These are phyloP conservation scores for Malassezia sympodialis DNA, from an alignment of 1,284 basidiomycete genomes.

Conservation along the genomic window DNA sequence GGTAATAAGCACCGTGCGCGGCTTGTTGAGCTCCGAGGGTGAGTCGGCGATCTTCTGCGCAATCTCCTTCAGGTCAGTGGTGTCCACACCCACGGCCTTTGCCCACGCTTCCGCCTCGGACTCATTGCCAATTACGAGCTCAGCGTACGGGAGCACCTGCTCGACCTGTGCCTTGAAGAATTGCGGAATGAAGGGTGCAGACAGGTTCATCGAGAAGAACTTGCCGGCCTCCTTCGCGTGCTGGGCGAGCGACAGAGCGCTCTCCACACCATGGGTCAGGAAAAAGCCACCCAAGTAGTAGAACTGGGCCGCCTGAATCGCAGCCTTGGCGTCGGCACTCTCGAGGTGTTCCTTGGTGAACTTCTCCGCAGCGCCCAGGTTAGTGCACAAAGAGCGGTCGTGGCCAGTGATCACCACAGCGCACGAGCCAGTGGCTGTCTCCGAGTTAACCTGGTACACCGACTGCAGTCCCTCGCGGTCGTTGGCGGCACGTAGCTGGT, in stretches of 20 bases:
- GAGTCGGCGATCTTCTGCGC: slow-evolving; percentile 43
- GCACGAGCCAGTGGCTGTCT: slow-evolving; percentile 86
- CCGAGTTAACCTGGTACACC: slow-evolving; percentile 77
- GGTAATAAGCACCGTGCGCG: slow-evolving; percentile 78
- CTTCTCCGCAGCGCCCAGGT: slow-evolving; percentile 76
- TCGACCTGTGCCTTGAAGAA: slow-evolving; percentile 64
- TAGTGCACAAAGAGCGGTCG: slow-evolving; percentile 85
- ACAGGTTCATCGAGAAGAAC: slow-evolving; percentile 66
- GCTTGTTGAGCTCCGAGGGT: slow-evolving; percentile 21
- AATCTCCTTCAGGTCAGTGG: slow-evolving; percentile 37
- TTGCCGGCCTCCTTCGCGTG: slow-evolving; percentile 69
- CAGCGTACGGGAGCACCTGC: slow-evolving; percentile 38
- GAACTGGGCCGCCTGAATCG: slow-evolving; percentile 69
- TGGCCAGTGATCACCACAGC: slow-evolving; percentile 91
- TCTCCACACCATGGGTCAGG: slow-evolving; percentile 79
- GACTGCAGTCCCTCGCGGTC: slow-evolving; percentile 79
- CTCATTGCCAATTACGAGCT: slow-evolving; percentile 64
- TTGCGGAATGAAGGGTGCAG: slow-evolving; percentile 91
- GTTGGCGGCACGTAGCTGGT: slow-evolving; percentile 85
- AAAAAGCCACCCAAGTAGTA: slow-evolving; percentile 97
- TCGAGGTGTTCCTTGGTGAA: slow-evolving; percentile 72
- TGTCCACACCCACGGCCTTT: slow-evolving; percentile 50
- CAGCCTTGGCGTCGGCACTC: slow-evolving; percentile 64
- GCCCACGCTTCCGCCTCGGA: slow-evolving; percentile 83
- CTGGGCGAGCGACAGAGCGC: slow-evolving; percentile 66